Base-by-base conservation (phyloP, 768 basidiomycete genomes). In the Mycena albidolilacea region DNA sequence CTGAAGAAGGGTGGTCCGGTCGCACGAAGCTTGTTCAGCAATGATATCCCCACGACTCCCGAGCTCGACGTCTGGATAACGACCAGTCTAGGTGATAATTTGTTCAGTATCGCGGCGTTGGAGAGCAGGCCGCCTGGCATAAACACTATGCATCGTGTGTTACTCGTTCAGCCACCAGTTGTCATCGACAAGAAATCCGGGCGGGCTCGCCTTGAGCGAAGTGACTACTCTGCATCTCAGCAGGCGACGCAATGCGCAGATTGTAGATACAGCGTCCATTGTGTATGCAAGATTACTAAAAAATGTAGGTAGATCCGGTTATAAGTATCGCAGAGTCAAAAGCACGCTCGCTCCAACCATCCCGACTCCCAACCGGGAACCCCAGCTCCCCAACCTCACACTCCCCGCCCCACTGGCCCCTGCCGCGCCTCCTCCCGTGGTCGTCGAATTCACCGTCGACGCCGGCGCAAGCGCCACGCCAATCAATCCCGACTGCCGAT, bases 381-480 rank as follows among this genome's bases (percentile, higher is more conserved):
- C 15, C 63, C 19, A 37, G 35, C 38, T 60, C 50, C 37, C 7
- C 23, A 39, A 19, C 38, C 7, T 44, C 39, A 23, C 55, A 4
- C 15, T 44, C 39, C 17, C 38, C 55, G 67, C 72, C 21, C 48
- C 63, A 48, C 62, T 60, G 9, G 23, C 55, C 23, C 74, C 46
- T 14, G 14, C 46, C 7, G n/a, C 74, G 8, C 59, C 70, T 19
- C 68, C 64, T 12, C 50, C 38, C 30, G 71, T 43, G 12, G 62
- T 70, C 5, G 74, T 75, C 35, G 69, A 37, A n/a, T 76, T 76
- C 9, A 76, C 75, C 46, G 52, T 57, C 46, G 71, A 64, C 59
- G 46, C 57, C 8, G 59, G 5, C 12, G 71, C 38, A 0, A 76
- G 43, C 41, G 71, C 30, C 0, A 73, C 66, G 10, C 71, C 71